Evolutionary conservation across 352 stramenopile genomes (phyloP).

Genomic region (Paralagenidium karlingii): DNA sequence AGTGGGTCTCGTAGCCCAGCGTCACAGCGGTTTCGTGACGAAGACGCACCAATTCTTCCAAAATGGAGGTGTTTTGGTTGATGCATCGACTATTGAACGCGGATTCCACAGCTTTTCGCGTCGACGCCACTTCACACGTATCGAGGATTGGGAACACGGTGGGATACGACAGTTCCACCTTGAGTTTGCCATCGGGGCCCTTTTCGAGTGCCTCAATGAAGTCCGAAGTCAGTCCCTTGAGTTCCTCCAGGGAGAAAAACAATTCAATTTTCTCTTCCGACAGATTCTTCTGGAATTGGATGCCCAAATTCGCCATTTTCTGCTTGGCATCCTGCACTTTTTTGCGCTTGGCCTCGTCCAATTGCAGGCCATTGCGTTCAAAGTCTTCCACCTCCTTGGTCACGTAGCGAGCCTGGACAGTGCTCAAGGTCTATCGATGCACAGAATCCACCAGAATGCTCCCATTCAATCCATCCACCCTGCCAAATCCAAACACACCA

Average conservation of each 20-base stretch:
- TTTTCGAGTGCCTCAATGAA: conserved; percentile 63
- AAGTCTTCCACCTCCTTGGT: conserved; percentile 65
- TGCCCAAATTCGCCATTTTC: conserved; percentile 72
- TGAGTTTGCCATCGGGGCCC: conserved; percentile 60
- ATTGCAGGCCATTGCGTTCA: conserved; percentile 75
- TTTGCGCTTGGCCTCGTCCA: conserved; percentile 46
- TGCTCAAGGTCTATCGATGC: conserved; percentile 22
- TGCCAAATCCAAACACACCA: conserved; percentile 1
- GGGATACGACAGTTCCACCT: conserved; percentile 83
- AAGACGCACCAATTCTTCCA: conserved; percentile 74
- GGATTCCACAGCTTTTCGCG: conserved; percentile 63
- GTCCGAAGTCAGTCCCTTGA: conserved; percentile 67
- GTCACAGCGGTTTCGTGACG: conserved; percentile 61
- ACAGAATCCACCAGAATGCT: too few species aligned
- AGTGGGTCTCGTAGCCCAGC: conserved; percentile 75
- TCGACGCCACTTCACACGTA: conserved; percentile 74
- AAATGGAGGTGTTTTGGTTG: conserved; percentile 65
- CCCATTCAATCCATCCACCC: background rate
- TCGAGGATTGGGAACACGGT: conserved; percentile 84
- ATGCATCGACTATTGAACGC: conserved; percentile 78
- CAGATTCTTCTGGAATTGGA: conserved; percentile 79
- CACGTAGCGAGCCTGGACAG: conserved; percentile 65
- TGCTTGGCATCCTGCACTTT: conserved; percentile 76
- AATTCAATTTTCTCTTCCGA: conserved; percentile 78
- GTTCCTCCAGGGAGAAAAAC: conserved; percentile 53